These are phyloP conservation scores for Diaporthe velutina DNA, from an alignment of 2,329 filamentous ascomycete species.

Conservation along the genomic window DNA sequence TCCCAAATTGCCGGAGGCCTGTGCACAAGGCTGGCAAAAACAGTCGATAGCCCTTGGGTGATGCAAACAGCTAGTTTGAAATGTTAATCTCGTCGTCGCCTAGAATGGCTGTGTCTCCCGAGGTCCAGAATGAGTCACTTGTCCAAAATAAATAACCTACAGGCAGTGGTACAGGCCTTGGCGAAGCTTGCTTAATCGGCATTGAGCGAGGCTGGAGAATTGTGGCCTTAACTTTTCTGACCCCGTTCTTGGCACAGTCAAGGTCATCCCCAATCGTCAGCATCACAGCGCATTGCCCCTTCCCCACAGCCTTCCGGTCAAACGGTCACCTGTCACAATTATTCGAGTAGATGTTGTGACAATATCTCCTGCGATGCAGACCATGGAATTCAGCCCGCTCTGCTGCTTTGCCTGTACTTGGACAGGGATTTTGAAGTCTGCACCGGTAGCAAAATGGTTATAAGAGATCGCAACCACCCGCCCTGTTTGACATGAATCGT, in stretches of 20 bases:
- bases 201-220: not conserved
- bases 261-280: not conserved
- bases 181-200: not conserved
- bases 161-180: no score
- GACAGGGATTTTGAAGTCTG: not conserved
- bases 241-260: not conserved
- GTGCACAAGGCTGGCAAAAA: not conserved
- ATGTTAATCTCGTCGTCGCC: no score
- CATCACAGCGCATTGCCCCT: not conserved
- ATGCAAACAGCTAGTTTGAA: not conserved
- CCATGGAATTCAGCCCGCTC: not conserved
- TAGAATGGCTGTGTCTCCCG: not conserved
- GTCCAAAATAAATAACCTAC: no score
- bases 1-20: not conserved
- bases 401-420: not conserved
- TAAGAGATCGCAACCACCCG: not conserved
- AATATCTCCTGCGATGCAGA: not conserved
- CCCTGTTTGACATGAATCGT: not conserved
- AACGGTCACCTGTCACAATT: not conserved
- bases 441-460: not conserved
- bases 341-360: not conserved
- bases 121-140: not conserved
- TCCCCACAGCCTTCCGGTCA: not conserved
- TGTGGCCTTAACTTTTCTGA: not conserved
- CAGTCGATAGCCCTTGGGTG: not conserved